Conservation (phyloP, 2,329 filamentous ascomycete species). For the Cercospora sesami region DNA sequence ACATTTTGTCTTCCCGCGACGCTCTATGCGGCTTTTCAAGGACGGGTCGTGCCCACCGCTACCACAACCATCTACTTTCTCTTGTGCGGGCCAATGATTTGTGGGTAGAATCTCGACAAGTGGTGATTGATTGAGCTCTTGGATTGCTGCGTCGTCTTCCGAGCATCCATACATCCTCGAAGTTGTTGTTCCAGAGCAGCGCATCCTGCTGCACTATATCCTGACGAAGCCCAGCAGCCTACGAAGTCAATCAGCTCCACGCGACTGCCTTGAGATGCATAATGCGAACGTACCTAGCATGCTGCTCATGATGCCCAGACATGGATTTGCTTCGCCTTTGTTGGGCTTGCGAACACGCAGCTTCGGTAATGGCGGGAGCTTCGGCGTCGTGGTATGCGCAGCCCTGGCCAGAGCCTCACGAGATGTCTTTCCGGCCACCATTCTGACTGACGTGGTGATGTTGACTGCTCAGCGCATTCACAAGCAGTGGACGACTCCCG, state of each 20-base stretch:
- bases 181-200: conserved; percentile 61
- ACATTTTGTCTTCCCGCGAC: neutral
- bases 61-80: conserved; percentile 51
- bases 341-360: conserved; percentile 66
- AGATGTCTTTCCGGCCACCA: conserved; percentile 40
- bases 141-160: conserved; percentile 41
- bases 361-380: conserved; percentile 61
- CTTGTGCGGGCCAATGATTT: conserved; percentile 71
- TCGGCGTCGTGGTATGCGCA: conserved; percentile 42
- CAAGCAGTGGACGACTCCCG: conserved; percentile 1
- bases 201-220: conserved; percentile 65
- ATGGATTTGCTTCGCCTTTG: conserved; percentile 62
- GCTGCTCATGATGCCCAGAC: conserved; percentile 64
- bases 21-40: neutral
- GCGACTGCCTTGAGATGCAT: neutral
- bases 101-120: conserved; percentile 71
- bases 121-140: conserved; percentile 92
- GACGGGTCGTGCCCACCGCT: neutral
- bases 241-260: conserved; percentile 6
- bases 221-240: conserved; percentile 84
- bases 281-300: conserved; percentile 58
- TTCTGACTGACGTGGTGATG: conserved; percentile 17
- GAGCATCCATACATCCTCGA: conserved; percentile 73
- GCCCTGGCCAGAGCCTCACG: conserved; percentile 34
- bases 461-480: neutral